These are phyloP conservation scores for Flueggea neowawraea DNA, from an alignment of 441 rosid genomes.

Conservation along the genomic window DNA sequence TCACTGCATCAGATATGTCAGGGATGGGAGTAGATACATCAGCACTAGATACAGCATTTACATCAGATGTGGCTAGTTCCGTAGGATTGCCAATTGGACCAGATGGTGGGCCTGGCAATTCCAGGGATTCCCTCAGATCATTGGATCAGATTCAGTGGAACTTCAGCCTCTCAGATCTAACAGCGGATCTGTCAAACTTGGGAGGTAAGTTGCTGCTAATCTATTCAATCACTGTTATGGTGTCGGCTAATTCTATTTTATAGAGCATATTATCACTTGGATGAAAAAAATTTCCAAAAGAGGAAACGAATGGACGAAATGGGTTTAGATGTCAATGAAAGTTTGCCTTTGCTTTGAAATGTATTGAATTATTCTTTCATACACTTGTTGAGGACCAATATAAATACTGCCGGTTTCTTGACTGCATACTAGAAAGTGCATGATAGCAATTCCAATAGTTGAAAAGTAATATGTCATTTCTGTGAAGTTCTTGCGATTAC, in stretches of 20 bases:
- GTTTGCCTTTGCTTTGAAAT: too few species aligned
- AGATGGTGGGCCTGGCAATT: slow-evolving; percentile 65
- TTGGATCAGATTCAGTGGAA: slow-evolving; percentile 94
- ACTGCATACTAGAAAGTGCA: too few species aligned
- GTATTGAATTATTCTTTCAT: too few species aligned
- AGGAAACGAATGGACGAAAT: too few species aligned
- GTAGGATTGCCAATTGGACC: slow-evolving; percentile 85
- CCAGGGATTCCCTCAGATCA: slow-evolving; percentile 69
- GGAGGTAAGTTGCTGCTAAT: slow-evolving; percentile 60
- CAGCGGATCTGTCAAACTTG: slow-evolving; percentile 88
- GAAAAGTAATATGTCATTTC: too few species aligned
- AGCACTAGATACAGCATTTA: slow-evolving; percentile 85
- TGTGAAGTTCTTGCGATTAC: too few species aligned
- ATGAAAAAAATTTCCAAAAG: too few species aligned
- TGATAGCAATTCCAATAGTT: too few species aligned
- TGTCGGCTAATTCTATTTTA: background rate
- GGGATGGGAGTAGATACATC: slow-evolving; percentile 93
- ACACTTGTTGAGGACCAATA: too few species aligned
- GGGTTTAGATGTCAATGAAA: too few species aligned
- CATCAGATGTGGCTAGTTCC: slow-evolving; percentile 82
- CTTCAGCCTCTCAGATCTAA: slow-evolving; percentile 88
- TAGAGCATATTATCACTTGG: background rate
- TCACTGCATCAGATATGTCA: slow-evolving; percentile 77
- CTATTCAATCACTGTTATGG: background rate
- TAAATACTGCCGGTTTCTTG: too few species aligned